phyloP scores from a whole-genome alignment of 768 basidiomycete genomes.

The Trametes meyenii region DNA sequence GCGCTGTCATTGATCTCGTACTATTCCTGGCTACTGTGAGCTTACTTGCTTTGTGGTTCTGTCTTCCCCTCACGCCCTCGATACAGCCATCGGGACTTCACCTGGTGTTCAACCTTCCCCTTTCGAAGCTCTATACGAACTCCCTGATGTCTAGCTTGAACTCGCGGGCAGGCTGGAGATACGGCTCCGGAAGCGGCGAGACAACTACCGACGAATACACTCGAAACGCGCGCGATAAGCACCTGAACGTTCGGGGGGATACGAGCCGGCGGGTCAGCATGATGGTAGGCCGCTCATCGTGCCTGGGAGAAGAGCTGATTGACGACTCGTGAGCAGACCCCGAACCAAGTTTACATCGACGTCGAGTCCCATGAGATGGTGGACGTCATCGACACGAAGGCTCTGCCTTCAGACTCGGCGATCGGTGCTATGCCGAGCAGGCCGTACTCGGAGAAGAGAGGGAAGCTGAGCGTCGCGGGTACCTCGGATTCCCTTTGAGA shows the following conservation, averaged over 20 bases:
- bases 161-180: constrained; percentile 39
- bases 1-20: constrained; percentile 31
- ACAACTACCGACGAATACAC: constrained; percentile 17
- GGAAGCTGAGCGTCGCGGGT: constrained; percentile 10
- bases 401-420: background rate
- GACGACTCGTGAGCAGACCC: constrained; percentile 2
- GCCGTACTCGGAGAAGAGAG: constrained; percentile 18
- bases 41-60: background rate
- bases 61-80: background rate
- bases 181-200: constrained; percentile 23
- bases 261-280: constrained; percentile 23
- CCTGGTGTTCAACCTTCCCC: constrained; percentile 40
- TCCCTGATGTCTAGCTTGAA: constrained; percentile 43
- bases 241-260: constrained; percentile 16
- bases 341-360: constrained; percentile 23
- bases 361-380: too few relatives aligned
- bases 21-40: constrained; percentile 36
- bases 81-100: constrained; percentile 31
- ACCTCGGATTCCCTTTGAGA: constrained; percentile 11
- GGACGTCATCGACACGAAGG: too few relatives aligned
- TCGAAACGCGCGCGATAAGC: constrained; percentile 13
- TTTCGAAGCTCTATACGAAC: constrained; percentile 44
- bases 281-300: constrained; percentile 8
- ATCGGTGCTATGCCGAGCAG: constrained; percentile 7
- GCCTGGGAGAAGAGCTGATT: background rate